Base-by-base conservation (phyloP, 208 protist species). In the Crithidia sp. region DNA sequence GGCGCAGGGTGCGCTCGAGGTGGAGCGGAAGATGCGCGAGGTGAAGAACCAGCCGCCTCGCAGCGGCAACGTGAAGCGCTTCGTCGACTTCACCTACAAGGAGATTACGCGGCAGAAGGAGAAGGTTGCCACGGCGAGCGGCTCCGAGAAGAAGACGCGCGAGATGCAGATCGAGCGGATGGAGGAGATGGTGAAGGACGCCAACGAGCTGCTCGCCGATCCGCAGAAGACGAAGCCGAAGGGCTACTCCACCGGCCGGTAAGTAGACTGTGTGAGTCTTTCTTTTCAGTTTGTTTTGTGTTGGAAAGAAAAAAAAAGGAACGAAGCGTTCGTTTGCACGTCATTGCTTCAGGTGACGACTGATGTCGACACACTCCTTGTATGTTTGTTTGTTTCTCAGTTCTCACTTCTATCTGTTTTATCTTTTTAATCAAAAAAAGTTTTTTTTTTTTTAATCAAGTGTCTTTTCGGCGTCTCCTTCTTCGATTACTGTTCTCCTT, bases 31-130 rank as follows among this genome's bases (percentile, higher is more conserved):
- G 79, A 83, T 94, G 73, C 89, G 89, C 39, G 83, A 94, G 61
- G 77, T 94, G 10, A 92, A 92, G 71, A 94, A 94, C 81, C 71
- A 75, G 39, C 81, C 86, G 19, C 89, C 89, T 13, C 86, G 89
- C 65, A 94, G 80, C 67, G 89, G 89, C 57, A 94, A 91, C 73
- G 75, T 94, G 67, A 82, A 79, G 62, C 73, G 81, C 52, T 94
- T 89, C 57, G 81, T 94, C 52, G 86, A 92, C 45, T 84, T 81
- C 67, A 92, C 86, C 14, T 78, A 88, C 54, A 94, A 90, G 77
- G 87, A 94, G 76, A 84, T 91, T 16, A 59, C 64, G 17, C 82
- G 80, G 39, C 82, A 87, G 72, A 90, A 86, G 81, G 89, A 94
- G 53, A 94, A 94, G 76, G 49, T 84, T 17, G 45, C 60, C 10